These are phyloP conservation scores for Leptomonas pyrrhocoris DNA, from an alignment of 208 protist genomes.

Conservation along the genomic window DNA sequence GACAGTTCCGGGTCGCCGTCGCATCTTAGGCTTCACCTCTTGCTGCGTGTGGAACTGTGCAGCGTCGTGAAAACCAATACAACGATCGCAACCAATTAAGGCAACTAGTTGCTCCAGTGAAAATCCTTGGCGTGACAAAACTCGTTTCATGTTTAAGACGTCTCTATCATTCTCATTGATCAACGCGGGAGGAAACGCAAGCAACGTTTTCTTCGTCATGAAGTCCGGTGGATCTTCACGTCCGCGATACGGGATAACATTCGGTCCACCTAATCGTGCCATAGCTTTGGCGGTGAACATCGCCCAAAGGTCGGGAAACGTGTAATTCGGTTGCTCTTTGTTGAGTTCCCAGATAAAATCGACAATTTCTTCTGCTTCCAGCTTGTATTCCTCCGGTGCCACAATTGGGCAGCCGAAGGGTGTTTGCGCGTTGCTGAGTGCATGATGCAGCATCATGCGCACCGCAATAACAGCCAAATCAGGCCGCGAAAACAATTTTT, in stretches of 20 bases:
- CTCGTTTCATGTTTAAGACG: slow-evolving; percentile 76
- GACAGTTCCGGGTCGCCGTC: slow-evolving; percentile 26
- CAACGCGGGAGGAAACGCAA: slow-evolving; percentile 47
- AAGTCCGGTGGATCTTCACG: slow-evolving; percentile 48
- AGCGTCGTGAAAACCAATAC: slow-evolving; percentile 75
- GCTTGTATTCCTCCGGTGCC: slow-evolving; percentile 50
- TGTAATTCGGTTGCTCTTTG: slow-evolving; percentile 64
- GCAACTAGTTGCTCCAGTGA: slow-evolving; percentile 81
- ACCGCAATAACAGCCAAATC: slow-evolving; percentile 80
- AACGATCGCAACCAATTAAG: slow-evolving; percentile 67
- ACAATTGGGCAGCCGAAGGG: slow-evolving; percentile 88
- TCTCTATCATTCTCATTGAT: slow-evolving; percentile 66
- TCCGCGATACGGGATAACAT: slow-evolving; percentile 55
- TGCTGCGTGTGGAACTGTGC: slow-evolving; percentile 77
- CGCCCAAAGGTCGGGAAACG: slow-evolving; percentile 85
- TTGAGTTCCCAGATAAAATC: slow-evolving; percentile 69
- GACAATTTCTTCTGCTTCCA: slow-evolving; percentile 76
- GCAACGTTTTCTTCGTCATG: slow-evolving; percentile 24
- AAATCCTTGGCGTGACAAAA: slow-evolving; percentile 68
- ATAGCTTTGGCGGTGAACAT: slow-evolving; percentile 76
- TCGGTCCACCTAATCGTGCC: slow-evolving; percentile 76
- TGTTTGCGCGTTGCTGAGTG: slow-evolving; percentile 64
- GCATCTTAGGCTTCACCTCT: slow-evolving; percentile 71
- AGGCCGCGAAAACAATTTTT: slow-evolving; percentile 75
- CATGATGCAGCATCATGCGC: slow-evolving; percentile 80